Evolutionary conservation across 345 rosid species (phyloP), one percentile per base, ranked within the genome.

Genomic region (Lagerstroemia speciosa): DNA sequence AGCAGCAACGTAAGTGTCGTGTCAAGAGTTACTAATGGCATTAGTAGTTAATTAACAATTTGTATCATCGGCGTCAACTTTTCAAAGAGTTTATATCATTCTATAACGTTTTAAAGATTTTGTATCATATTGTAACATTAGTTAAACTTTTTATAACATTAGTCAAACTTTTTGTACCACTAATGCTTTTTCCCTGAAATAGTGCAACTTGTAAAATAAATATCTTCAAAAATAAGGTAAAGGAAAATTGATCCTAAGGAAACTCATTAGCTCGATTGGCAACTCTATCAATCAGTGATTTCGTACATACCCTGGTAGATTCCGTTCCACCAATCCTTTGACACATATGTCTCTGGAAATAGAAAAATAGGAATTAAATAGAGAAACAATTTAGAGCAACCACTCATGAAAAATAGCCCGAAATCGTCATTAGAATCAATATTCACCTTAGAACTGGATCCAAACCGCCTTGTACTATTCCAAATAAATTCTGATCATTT

Each of bases 381-480:
- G 24, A 43, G 24, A 38, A 15, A 38, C 17, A 48, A 66, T 61
- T 65, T 22, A 31, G 34, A 33, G 33, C 34, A 46, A 62, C 8
- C 10, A 60, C 32, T 37, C 8, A 46, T 32, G 20, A 72, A 71
- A 60, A 41, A 63, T 24, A 66, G 30, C 53, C 38, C 22, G 37
- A 61, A 37, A 48, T 36, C 11, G 36, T 60, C 67, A 66, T 22
- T 58, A 22, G 37, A 48, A 65, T 19, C 43, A 24, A 67, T 40
- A 72, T 68, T 76, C 72, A 89, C 96, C 96, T 87, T 57, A 84
- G 76, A 30, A 73, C 73, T 73, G 89, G 91, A 84, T 89, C 96
- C 65, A 87, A 76, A 73, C 93, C 88, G 64, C 93, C 96, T 81
- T 89, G 93, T 66, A 87, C 87, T 31, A 89, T 89, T 69, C 91